Evolutionary conservation across 306 rosid genomes (phyloP).

Genomic region (Alnus glutinosa): DNA sequence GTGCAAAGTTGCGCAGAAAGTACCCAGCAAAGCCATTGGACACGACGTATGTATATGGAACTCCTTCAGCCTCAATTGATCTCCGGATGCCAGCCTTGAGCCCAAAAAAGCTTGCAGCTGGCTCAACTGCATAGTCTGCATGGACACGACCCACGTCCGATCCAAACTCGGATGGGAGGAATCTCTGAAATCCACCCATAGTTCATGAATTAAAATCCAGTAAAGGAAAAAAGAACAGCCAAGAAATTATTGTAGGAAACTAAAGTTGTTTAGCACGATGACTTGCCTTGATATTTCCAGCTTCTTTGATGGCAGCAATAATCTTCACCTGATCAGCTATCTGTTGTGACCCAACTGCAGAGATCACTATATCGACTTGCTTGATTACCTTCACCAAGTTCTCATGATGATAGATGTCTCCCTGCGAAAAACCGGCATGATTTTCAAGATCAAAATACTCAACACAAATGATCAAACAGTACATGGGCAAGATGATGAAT

Average conservation of each 20-base stretch:
- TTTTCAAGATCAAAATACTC: not conserved
- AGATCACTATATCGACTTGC: conserved; percentile 50
- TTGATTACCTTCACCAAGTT: conserved; percentile 44
- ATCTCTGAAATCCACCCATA: conserved; percentile 26
- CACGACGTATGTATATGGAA: conserved; percentile 31
- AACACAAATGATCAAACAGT: not conserved
- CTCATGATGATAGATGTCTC: conserved; percentile 34
- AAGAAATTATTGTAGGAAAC: no score
- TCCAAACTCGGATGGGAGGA: conserved; percentile 52
- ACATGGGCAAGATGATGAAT: not conserved
- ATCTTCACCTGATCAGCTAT: conserved; percentile 35
- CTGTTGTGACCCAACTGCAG: conserved; percentile 27
- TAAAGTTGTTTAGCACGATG: no score
- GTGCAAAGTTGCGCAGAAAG: conserved; percentile 33
- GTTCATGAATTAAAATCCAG: not conserved
- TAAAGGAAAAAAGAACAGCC: not conserved
- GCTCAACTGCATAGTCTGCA: conserved; percentile 37
- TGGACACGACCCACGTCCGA: conserved; percentile 39
- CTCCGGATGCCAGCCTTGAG: conserved; percentile 22
- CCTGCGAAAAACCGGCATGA: conserved; percentile 11
- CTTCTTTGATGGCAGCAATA: conserved; percentile 50
- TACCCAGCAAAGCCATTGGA: conserved; percentile 34
- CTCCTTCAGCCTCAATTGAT: conserved; percentile 31
- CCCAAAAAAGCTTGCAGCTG: not conserved
- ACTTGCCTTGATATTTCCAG: conserved; percentile 43